These are phyloP conservation scores for Oryza officinalis DNA, from an alignment of 176 grass and related monocot species.

Conservation along the genomic window DNA sequence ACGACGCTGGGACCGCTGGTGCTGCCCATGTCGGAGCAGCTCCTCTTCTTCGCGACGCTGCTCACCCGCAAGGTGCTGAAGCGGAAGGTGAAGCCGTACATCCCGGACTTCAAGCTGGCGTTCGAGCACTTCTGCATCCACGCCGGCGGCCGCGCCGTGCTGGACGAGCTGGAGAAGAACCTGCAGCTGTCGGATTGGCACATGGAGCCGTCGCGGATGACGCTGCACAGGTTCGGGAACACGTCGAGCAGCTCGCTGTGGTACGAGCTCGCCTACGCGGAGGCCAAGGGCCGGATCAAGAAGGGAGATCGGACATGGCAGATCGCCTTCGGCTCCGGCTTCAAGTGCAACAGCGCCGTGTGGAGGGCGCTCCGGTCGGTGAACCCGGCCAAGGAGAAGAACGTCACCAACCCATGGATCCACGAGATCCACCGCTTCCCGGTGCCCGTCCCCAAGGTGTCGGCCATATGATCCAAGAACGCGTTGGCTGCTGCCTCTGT, in stretches of 20 bases:
- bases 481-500: background rate
- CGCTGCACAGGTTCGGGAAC: conserved; percentile 68
- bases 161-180: conserved; percentile 65
- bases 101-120: conserved; percentile 77
- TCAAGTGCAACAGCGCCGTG: conserved; percentile 79
- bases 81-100: conserved; percentile 54
- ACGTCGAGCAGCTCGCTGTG: conserved; percentile 73
- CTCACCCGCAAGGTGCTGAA: conserved; percentile 33
- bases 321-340: conserved; percentile 63
- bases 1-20: conserved; percentile 56
- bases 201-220: conserved; percentile 79
- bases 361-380: conserved; percentile 61
- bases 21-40: conserved; percentile 57
- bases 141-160: conserved; percentile 55
- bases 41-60: conserved; percentile 64
- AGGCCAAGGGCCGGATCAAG: conserved; percentile 60
- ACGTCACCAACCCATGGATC: conserved; percentile 42
- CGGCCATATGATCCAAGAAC: background rate
- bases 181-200: conserved; percentile 57
- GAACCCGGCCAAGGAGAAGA: conserved; percentile 39
- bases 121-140: conserved; percentile 85
- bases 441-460: conserved; percentile 46
- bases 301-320: conserved; percentile 67
- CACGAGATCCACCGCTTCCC: conserved; percentile 49
- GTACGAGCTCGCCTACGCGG: conserved; percentile 72